These are phyloP conservation scores for Aspergillus terreus DNA, from an alignment of 2,329 filamentous ascomycete species.

Conservation along the genomic window DNA sequence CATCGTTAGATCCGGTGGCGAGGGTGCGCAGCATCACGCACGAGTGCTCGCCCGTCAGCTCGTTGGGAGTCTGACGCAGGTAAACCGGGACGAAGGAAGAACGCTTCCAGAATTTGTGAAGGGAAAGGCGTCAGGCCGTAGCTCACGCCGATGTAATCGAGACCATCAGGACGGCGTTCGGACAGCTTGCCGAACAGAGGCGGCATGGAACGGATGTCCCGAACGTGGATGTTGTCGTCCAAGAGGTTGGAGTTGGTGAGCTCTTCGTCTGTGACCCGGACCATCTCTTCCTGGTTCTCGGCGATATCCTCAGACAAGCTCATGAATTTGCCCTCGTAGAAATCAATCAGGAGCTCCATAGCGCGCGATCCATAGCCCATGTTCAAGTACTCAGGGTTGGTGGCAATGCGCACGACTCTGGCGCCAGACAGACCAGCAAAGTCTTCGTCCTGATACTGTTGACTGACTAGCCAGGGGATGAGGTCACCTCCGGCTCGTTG, in stretches of 20 bases:
- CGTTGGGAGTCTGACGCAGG: conserved; percentile 89
- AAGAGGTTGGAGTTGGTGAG: conserved; percentile 71
- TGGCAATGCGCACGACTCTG: conserved; percentile 88
- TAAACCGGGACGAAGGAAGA: conserved; percentile 85
- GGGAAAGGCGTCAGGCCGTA: conserved; percentile 80
- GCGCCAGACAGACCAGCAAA: conserved; percentile 92
- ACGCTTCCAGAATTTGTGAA: conserved; percentile 98
- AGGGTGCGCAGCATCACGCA: conserved; percentile 94
- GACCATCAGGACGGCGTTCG: conserved; percentile 71
- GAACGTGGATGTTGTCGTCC: conserved; percentile 82
- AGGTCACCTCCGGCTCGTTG: conserved; percentile 86
- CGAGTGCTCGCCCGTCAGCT: conserved; percentile 94
- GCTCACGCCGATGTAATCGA: conserved; percentile 94
- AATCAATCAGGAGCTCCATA: conserved; percentile 80
- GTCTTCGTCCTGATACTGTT: conserved; percentile 97
- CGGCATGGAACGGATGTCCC: conserved; percentile 88
- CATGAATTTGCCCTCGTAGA: conserved; percentile 91
- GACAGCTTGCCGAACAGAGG: conserved; percentile 85
- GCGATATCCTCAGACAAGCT: conserved; percentile 70
- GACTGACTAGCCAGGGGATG: conserved; percentile 95
- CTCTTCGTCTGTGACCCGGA: conserved; percentile 77
- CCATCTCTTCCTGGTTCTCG: conserved; percentile 56
- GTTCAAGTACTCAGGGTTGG: conserved; percentile 84
- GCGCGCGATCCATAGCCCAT: conserved; percentile 95
- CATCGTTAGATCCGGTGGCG: conserved; percentile 57